Evolutionary conservation across 495 filamentous ascomycete genomes (phyloP).

Genomic region (Penicillium pulvis): DNA sequence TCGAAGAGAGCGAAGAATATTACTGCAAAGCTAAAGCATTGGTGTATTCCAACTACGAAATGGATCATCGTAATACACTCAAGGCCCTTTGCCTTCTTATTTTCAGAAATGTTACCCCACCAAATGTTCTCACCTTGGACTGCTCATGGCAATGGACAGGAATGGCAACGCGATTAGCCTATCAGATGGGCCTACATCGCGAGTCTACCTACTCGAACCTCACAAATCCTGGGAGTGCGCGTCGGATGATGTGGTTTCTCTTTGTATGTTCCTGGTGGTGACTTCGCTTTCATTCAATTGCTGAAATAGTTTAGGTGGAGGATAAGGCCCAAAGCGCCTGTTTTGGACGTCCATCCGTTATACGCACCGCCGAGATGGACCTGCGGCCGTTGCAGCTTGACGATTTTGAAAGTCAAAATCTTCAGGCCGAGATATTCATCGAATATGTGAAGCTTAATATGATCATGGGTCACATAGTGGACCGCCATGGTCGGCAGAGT

Average conservation of each 20-base stretch:
- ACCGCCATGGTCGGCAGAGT: neutral
- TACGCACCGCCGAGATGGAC: neutral
- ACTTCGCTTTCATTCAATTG: neutral
- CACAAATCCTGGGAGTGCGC: constrained; percentile 9
- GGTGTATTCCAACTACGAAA: constrained; percentile 7
- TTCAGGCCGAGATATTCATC: neutral
- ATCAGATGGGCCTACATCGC: constrained; percentile 18
- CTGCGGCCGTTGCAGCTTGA: neutral
- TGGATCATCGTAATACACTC: neutral
- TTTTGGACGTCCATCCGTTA: neutral
- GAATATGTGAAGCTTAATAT: neutral
- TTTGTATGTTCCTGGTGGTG: neutral
- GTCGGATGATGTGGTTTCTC: constrained; percentile 15
- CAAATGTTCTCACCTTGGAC: neutral
- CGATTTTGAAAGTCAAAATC: neutral
- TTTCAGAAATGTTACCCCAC: neutral
- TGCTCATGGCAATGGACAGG: constrained; percentile 8
- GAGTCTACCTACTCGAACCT: constrained; percentile 7
- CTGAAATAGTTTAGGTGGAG: neutral
- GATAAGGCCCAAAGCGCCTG: neutral
- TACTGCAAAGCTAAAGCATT: constrained; percentile 16
- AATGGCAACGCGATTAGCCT: constrained; percentile 11
- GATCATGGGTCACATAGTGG: neutral
- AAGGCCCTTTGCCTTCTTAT: neutral
- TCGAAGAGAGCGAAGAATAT: constrained; percentile 13